Evolutionary conservation across 148 eudicot species (phyloP).

Genomic region (Heliamphora exappendiculata): DNA sequence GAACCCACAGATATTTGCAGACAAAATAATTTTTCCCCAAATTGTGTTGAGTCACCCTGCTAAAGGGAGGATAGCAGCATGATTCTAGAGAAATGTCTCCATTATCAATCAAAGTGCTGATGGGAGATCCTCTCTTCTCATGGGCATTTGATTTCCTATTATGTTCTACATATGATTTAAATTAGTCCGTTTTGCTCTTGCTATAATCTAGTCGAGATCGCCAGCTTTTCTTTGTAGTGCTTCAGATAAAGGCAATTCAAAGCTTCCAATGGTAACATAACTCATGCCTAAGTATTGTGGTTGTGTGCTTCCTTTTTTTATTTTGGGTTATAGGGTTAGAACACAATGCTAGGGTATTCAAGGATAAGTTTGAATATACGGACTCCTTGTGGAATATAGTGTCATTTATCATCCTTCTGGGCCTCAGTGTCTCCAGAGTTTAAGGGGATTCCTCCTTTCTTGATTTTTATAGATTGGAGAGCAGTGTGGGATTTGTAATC

Average conservation of each 20-base stretch:
- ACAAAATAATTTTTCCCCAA: background rate
- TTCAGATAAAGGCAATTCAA: background rate
- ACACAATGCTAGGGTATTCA: too few relatives aligned
- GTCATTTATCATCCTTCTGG: too few relatives aligned
- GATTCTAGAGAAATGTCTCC: background rate
- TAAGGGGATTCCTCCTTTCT: too few relatives aligned
- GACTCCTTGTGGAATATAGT: too few relatives aligned
- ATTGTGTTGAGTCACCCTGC: background rate
- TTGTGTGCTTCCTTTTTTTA: too few relatives aligned
- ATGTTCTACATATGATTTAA: background rate
- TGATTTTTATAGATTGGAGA: too few relatives aligned
- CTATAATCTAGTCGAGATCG: background rate
- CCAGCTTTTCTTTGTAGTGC: background rate
- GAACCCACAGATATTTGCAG: conserved; percentile 1
- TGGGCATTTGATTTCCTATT: background rate
- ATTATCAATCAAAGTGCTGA: background rate
- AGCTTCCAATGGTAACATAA: background rate
- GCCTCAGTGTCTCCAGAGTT: too few relatives aligned
- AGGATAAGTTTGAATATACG: too few relatives aligned
- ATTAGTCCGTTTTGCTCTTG: background rate
- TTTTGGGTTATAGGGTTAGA: too few relatives aligned
- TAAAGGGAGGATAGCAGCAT: background rate
- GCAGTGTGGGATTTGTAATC: too few relatives aligned
- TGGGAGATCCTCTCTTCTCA: background rate
- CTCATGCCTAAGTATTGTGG: background rate